Evolutionary conservation across 2,329 filamentous ascomycete species (phyloP).

Genomic region (Grosmannia serpens): DNA sequence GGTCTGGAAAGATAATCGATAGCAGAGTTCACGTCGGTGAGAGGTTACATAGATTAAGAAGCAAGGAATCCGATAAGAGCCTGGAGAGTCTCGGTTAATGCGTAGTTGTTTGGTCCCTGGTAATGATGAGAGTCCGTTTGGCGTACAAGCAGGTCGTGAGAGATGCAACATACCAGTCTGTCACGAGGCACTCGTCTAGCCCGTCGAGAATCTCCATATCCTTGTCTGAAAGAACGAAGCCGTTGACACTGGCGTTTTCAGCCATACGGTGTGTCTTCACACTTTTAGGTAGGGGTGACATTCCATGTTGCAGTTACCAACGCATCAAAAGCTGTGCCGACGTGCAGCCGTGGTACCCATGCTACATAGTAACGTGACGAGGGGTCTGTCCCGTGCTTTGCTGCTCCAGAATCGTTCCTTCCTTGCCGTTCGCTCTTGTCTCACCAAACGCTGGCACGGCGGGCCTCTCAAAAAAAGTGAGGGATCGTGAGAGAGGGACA

Average conservation of each 20-base stretch:
- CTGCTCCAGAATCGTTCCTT: no score
- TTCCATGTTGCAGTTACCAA: constrained; percentile 67
- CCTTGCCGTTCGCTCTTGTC: no score
- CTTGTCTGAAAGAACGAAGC: constrained; percentile 48
- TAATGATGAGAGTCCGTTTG: background rate
- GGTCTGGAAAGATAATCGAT: no score
- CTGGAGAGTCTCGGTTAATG: background rate
- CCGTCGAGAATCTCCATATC: constrained; percentile 53
- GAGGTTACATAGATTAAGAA: no score
- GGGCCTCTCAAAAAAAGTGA: no score
- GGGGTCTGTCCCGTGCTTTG: no score
- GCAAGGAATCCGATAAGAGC: no score
- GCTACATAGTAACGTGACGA: background rate
- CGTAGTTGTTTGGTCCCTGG: background rate
- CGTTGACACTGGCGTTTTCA: constrained; percentile 51
- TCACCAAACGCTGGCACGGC: no score
- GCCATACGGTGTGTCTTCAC: constrained; percentile 47
- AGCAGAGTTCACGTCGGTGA: no score
- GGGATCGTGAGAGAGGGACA: no score
- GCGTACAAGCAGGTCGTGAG: no score
- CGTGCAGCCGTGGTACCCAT: constrained; percentile 58
- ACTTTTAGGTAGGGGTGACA: constrained; percentile 66
- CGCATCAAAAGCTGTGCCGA: constrained; percentile 64
- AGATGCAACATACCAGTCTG: constrained; percentile 44
- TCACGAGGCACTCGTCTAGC: constrained; percentile 62